Percentiles rank a stretch among this genome's conserved stretches.
Evolutionary conservation across 2,329 filamentous ascomycete genomes (phyloP).

Genomic region (Colletotrichum horii): DNA sequence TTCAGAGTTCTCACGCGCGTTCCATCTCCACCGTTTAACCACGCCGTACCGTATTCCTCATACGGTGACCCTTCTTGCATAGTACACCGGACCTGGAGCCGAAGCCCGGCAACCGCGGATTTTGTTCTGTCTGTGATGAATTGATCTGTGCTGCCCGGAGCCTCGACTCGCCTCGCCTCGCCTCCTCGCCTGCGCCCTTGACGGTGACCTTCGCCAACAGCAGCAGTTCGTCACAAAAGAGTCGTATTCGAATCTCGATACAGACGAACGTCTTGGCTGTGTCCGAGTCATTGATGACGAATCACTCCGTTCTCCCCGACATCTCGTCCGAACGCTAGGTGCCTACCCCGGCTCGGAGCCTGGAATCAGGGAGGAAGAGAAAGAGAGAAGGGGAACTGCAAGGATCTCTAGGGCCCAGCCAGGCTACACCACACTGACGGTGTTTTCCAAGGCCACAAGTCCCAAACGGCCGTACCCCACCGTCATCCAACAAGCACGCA

Average conservation of each 20-base stretch:
- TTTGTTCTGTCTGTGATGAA: neutral
- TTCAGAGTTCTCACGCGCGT: neutral
- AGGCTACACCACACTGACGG: neutral
- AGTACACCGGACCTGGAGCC: neutral
- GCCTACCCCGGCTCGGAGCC: neutral
- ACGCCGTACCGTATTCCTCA: neutral
- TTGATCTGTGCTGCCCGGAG: neutral
- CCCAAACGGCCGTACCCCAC: neutral
- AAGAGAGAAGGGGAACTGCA: neutral
- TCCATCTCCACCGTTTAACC: neutral
- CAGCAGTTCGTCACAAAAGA: neutral
- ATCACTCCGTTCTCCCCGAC: neutral
- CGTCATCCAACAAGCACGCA: neutral
- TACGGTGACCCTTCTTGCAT: neutral
- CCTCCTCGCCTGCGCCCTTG: neutral
- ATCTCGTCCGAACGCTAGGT: neutral
- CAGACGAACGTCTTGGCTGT: neutral
- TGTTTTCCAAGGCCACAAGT: neutral
- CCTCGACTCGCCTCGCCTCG: neutral
- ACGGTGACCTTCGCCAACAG: neutral
- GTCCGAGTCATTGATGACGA: neutral
- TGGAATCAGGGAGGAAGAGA: neutral
- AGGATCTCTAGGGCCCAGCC: neutral
- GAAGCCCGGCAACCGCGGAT: neutral
- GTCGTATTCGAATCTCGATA: neutral